Conservation (phyloP, 2,329 filamentous ascomycete species). For the Diaporthe sp. region DNA sequence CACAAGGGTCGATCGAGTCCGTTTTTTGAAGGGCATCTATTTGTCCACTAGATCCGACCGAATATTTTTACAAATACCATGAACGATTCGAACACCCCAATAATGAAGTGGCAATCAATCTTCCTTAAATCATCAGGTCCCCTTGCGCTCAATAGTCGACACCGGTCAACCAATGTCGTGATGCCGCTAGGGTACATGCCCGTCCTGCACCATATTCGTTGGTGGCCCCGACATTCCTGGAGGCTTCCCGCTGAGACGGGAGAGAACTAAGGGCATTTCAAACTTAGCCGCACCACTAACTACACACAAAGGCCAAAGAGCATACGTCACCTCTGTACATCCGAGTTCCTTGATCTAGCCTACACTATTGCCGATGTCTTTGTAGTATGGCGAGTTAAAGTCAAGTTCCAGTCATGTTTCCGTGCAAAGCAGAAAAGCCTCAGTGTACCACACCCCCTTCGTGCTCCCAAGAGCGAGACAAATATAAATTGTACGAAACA, state of each 20-base stretch:
- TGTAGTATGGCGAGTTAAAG: not conserved
- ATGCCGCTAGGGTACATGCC: constrained; percentile 24
- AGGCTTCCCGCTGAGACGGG: not conserved
- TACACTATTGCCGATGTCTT: not conserved
- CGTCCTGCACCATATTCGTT: constrained; percentile 52
- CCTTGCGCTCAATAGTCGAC: too few relatives aligned
- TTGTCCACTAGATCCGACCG: too few relatives aligned
- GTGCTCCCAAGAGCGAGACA: not conserved
- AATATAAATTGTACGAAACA: too few relatives aligned
- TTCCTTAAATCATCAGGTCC: too few relatives aligned
- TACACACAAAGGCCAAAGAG: not conserved
- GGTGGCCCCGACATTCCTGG: not conserved
- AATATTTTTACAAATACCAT: not conserved
- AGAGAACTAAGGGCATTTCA: not conserved
- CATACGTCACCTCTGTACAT: not conserved
- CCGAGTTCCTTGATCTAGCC: not conserved
- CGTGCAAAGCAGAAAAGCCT: not conserved
- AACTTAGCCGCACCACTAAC: not conserved
- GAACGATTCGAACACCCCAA: not conserved
- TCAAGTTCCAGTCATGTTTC: not conserved
- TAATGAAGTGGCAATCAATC: constrained; percentile 43
- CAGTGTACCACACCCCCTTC: not conserved
- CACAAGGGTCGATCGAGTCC: constrained; percentile 32
- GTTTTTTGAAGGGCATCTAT: constrained; percentile 6
- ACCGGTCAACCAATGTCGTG: too few relatives aligned